A percentile compares a stretch with the other conserved stretches of the same genome.
Conservation (phyloP, 345 rosid species). For the Kernera saxatilis region DNA sequence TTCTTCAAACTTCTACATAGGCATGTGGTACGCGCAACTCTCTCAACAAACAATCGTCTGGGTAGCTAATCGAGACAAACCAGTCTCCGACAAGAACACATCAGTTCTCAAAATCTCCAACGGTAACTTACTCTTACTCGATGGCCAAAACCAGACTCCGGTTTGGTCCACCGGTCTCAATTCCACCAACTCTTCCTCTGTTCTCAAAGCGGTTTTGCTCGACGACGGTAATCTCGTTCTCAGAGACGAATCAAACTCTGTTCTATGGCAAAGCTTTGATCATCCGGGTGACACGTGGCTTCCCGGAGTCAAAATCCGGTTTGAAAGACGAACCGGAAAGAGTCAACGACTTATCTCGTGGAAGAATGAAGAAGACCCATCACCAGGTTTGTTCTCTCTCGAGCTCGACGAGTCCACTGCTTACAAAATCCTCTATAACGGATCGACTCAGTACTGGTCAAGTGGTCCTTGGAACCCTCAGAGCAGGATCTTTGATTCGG, state of each 20-base stretch:
- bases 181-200: slow-evolving; percentile 28
- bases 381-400: slow-evolving; percentile 71
- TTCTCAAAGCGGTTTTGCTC: slow-evolving; percentile 40
- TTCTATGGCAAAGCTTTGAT: slow-evolving; percentile 76
- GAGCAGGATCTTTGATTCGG: slow-evolving; percentile 31
- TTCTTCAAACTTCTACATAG: slow-evolving; percentile 59
- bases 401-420: slow-evolving; percentile 45
- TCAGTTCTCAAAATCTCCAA: slow-evolving; percentile 46
- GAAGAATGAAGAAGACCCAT: slow-evolving; percentile 58
- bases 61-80: slow-evolving; percentile 77
- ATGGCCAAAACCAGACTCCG: slow-evolving; percentile 33
- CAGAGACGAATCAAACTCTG: slow-evolving; percentile 20
- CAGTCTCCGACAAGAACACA: slow-evolving; percentile 39
- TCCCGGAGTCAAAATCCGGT: slow-evolving; percentile 54
- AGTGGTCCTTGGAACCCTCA: slow-evolving; percentile 63
- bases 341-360: slow-evolving; percentile 50
- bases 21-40: slow-evolving; percentile 55
- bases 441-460: slow-evolving; percentile 43
- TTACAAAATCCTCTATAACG: slow-evolving; percentile 52
- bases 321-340: slow-evolving; percentile 33
- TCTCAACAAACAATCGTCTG: slow-evolving; percentile 39
- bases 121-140: slow-evolving; percentile 66
- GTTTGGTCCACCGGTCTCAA: slow-evolving; percentile 68
- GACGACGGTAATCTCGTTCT: slow-evolving; percentile 65
- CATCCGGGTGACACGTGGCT: slow-evolving; percentile 67